phyloP scores from a whole-genome alignment of 169 alveolate species.

The Cryptosporidium meleagridis region DNA sequence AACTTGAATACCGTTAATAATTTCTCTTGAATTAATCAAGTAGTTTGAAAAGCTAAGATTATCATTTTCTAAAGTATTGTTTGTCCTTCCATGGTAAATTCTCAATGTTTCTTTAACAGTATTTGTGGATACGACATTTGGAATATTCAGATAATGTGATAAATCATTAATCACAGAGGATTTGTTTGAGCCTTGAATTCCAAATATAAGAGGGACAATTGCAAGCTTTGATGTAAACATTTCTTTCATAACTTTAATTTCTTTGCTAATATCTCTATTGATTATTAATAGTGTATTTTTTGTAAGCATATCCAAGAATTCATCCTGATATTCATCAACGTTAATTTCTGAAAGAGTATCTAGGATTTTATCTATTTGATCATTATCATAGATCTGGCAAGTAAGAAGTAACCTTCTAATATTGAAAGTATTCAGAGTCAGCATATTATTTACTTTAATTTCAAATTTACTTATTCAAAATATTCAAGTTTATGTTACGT shows the following conservation, averaged over 20 bases:
- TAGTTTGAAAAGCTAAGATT: neutral
- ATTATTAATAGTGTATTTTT: neutral
- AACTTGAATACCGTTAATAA: neutral
- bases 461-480: neutral
- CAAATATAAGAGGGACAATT: conserved; percentile 56
- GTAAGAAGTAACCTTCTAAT: conserved; percentile 23
- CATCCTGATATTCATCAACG: neutral
- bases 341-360: neutral
- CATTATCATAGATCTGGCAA: conserved; percentile 42
- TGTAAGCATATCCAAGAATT: neutral
- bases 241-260: conserved; percentile 11
- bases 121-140: conserved; percentile 45
- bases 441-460: neutral
- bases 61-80: neutral
- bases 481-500: neutral
- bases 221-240: conserved; percentile 39
- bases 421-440: neutral
- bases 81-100: neutral
- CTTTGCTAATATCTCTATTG: conserved; percentile 10
- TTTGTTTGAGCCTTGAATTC: conserved; percentile 20
- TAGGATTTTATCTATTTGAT: conserved; percentile 3
- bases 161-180: conserved; percentile 20
- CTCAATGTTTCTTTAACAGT: conserved; percentile 33
- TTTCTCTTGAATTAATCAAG: conserved; percentile 3
- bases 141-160: conserved; percentile 34